Percentiles rank a stretch among this genome's conserved stretches.
Evolutionary conservation across 805 yeast species (phyloP).

Genomic region (Pichia eremophila): DNA sequence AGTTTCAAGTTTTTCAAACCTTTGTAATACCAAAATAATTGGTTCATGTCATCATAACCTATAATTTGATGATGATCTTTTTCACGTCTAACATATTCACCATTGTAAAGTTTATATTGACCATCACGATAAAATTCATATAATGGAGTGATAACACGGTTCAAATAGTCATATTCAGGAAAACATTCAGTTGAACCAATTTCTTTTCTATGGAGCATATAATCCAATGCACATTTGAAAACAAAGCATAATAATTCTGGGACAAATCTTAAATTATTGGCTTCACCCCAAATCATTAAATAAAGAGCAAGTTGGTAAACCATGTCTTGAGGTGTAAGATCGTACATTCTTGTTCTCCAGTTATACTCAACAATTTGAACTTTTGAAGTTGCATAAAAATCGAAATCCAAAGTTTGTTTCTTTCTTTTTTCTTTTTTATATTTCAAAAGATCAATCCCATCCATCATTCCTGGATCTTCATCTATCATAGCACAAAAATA

Average conservation of each 20-base stretch:
- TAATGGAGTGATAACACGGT: slow-evolving; percentile 36
- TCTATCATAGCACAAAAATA: slow-evolving; percentile 79
- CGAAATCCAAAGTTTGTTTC: slow-evolving; percentile 21
- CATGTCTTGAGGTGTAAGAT: slow-evolving; percentile 45
- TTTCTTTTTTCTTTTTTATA: slow-evolving; percentile 54
- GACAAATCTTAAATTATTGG: slow-evolving; percentile 49
- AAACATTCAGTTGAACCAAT: slow-evolving; percentile 4
- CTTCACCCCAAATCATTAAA: slow-evolving; percentile 67
- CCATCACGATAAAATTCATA: slow-evolving; percentile 59
- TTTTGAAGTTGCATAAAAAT: slow-evolving; percentile 22
- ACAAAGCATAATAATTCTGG: slow-evolving; percentile 47
- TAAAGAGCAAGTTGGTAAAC: slow-evolving; percentile 57
- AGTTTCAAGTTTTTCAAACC: slow-evolving; percentile 28
- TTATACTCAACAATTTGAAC: slow-evolving; percentile 73
- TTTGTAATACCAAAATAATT: slow-evolving; percentile 38
- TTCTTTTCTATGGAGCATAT: slow-evolving; percentile 30
- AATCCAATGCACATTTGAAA: slow-evolving; percentile 46
- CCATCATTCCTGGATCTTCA: slow-evolving; percentile 53
- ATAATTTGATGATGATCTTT: slow-evolving; percentile 56
- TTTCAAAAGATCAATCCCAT: slow-evolving; percentile 52
- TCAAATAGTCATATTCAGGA: slow-evolving; percentile 26
- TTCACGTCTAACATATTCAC: slow-evolving; percentile 51
- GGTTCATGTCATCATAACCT: slow-evolving; percentile 50
- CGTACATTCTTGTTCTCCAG: slow-evolving; percentile 63
- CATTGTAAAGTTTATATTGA: slow-evolving; percentile 48